Base-by-base conservation (phyloP, 2,329 filamentous ascomycete genomes). In the Emericellopsis atlantica region DNA sequence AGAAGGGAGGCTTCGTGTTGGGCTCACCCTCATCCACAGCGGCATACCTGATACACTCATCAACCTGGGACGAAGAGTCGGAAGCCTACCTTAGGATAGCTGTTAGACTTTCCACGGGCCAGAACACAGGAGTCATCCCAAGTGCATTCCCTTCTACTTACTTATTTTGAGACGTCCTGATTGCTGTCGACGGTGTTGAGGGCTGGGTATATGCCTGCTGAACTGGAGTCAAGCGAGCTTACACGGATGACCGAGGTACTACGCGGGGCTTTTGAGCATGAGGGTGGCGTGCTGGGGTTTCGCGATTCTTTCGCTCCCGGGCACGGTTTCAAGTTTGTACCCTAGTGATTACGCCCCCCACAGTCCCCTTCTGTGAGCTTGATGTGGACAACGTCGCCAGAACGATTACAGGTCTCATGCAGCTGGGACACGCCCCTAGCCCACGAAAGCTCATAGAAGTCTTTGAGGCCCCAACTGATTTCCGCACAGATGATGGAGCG, bases 331-430 rank as follows among this genome's bases (percentile, higher is more conserved):
- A n/a, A n/a, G n/a, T n/a, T n/a, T n/a, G n/a, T n/a, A n/a, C n/a
- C n/a, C n/a, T n/a, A n/a, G n/a, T n/a, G n/a, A n/a, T n/a, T n/a
- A n/a, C n/a, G n/a, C 26, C 18, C 18, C 18, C 5, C 18, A 41
- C 23, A 43, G 44, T 40, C 10, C 45, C 39, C 14, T 32, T 24
- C n/a, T 31, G 41, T 31, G 23, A 29, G 15, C 39, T 32, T 5
- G 48, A 50, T 40, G 46, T 39, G 5, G 48, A 50, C 36, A 46
- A 50, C 38, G 48, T 40, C 1, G 45, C 48, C 14, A 48, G 44
- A 26, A 26, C 36, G n/a, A 40, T 50, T 16, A 32, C 34, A 6
- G 29, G 36, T 14, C 41, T 48, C n/a, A 35, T 15, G 7, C 34
- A 21, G 4, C 42, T 45, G 5, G 44, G 45, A 5, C 38, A 39